Conservation (phyloP, 306 rosid genomes). For the Coriaria nepalensis region DNA sequence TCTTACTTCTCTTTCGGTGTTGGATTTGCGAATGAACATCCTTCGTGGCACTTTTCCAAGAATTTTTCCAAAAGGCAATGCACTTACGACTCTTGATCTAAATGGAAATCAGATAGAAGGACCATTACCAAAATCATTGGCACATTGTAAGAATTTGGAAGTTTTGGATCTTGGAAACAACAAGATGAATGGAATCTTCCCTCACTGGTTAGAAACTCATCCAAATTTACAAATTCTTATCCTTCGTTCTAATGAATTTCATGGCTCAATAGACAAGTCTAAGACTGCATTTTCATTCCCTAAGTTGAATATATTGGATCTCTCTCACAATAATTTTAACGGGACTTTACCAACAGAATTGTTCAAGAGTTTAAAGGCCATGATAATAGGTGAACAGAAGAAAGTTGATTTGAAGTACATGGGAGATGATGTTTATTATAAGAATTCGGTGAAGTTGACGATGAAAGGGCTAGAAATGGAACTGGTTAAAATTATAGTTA, state of each 20-base stretch:
- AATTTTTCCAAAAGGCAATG: too few relatives aligned
- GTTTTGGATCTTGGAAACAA: constrained; percentile 9
- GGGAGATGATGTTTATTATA: neutral
- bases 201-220: constrained; percentile 4
- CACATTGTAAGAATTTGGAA: neutral
- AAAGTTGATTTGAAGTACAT: neutral
- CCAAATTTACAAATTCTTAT: constrained; percentile 1
- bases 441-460: neutral
- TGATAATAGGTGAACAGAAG: neutral
- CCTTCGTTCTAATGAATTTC: constrained; percentile 4
- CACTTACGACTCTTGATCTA: neutral
- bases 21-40: too few relatives aligned
- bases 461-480: neutral
- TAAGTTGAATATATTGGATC: constrained; percentile 5
- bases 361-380: neutral
- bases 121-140: neutral
- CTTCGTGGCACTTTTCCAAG: too few relatives aligned
- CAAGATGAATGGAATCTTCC: constrained; percentile 4
- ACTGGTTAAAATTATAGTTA: neutral
- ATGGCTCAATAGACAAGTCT: neutral
- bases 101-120: constrained; percentile 13
- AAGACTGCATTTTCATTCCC: neutral
- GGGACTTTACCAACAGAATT: constrained; percentile 5
- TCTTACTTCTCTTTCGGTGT: too few relatives aligned
- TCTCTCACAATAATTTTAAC: constrained; percentile 2